These are phyloP conservation scores for Metarhizium guizhouense DNA, from an alignment of 2,329 filamentous ascomycete species.

Conservation along the genomic window DNA sequence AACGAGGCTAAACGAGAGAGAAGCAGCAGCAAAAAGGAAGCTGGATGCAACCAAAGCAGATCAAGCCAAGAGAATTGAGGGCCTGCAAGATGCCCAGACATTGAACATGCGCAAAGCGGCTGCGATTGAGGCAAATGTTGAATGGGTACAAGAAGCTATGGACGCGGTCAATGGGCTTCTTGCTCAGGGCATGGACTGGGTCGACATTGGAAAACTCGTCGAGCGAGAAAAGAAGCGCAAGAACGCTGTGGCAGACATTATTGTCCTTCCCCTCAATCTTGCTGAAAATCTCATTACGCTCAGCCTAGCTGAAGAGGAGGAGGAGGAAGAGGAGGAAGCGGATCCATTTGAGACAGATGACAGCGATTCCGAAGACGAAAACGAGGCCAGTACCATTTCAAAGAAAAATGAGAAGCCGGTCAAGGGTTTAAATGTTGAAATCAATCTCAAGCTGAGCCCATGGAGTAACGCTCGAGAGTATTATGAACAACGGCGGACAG, in stretches of 20 bases:
- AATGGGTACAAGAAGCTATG: conserved; percentile 85
- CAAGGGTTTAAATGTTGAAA: conserved; percentile 63
- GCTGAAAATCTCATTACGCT: conserved; percentile 85
- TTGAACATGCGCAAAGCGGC: conserved; percentile 81
- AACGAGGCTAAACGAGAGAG: conserved; percentile 71
- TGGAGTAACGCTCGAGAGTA: conserved; percentile 90
- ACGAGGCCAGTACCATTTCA: conserved; percentile 14
- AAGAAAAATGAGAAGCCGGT: conserved; percentile 34
- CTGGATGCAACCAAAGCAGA: conserved; percentile 77
- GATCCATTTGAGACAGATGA: conserved; percentile 60
- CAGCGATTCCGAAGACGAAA: conserved; percentile 34
- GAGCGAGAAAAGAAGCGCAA: conserved; percentile 73
- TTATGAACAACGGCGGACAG: conserved; percentile 79
- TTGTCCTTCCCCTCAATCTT: conserved; percentile 79
- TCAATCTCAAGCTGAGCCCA: conserved; percentile 71
- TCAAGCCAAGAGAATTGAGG: conserved; percentile 76
- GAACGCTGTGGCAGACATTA: conserved; percentile 80
- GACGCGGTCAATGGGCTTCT: conserved; percentile 90
- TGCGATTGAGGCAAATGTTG: conserved; percentile 82
- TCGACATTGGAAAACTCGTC: conserved; percentile 79
- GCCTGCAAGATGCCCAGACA: conserved; percentile 70
- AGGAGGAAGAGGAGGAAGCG: conserved; percentile 51
- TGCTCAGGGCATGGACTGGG: conserved; percentile 94
- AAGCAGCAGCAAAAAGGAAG: conserved; percentile 73
- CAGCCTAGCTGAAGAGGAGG: conserved; percentile 61